Base-by-base conservation (phyloP, 2,329 filamentous ascomycete species). In the Fusarium acutatum region DNA sequence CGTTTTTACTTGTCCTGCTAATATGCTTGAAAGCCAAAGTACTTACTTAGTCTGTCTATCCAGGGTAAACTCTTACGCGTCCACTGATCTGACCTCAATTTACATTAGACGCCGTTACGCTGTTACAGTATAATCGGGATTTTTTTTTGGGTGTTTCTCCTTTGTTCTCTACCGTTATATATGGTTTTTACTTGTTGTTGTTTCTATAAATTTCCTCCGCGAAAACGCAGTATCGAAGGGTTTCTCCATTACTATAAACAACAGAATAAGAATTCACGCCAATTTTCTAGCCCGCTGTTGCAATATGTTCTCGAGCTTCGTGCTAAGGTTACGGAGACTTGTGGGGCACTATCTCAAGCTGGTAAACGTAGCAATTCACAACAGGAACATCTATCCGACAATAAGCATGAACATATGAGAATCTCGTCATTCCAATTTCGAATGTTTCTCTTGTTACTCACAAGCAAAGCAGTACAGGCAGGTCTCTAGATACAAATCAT, bases 61-160 rank as follows among this genome's bases (percentile, higher is more conserved):
- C 37, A 50, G 49, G 52, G 32, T 57, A 64, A 54, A 64, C 50
- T 44, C 43, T 69, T 69, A 69, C 65, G 66, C 60, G 35, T 49
- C 35, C 34, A 40, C 22, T 43, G 24, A 18, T 44, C 54, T 47
- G n/a, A 44, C 54, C 41, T 26, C 24, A 34, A 26, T 44, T 30
- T 14, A 46, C 24, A 46, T 13, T 6, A 30, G 32, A 7, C 24
- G 24, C 22, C 13, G 14, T 18, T 12, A 20, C 14, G 37, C 12
- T 32, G 13, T 22, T 26, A 10, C 8, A 28, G 17, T 40, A 40
- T 18, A 22, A 30, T 37, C 14, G n/a, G 8, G 18, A 17, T 6
- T 37, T 22, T 12, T 24, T 14, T n/a, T n/a, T n/a, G n/a, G 4
- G 14, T 57, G 17, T 5, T 38, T 26, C 6, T 14, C 35, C 22